Conservation (phyloP, 2,329 filamentous ascomycete species). For the Cadophora sp. region DNA sequence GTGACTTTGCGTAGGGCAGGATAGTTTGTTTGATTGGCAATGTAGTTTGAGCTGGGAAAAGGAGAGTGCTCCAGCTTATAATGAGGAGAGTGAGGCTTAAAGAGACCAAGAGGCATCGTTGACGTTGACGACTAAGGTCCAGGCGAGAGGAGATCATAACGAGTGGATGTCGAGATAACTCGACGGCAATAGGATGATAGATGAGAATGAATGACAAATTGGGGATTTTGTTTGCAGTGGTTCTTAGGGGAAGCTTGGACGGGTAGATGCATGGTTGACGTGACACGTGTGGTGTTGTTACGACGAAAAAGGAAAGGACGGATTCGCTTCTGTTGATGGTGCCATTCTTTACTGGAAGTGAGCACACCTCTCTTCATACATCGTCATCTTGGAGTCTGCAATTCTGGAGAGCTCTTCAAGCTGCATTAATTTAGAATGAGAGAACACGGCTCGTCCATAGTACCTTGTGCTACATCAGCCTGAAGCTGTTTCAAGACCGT, state of each 20-base stretch:
- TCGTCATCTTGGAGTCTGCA: neutral
- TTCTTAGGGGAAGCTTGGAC: neutral
- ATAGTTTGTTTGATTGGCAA: neutral
- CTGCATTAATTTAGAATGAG: neutral
- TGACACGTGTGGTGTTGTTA: constrained; percentile 11
- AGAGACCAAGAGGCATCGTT: neutral
- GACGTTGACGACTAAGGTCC: neutral
- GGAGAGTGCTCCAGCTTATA: neutral
- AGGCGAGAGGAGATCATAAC: constrained; percentile 11
- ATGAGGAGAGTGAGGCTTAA: constrained; percentile 3
- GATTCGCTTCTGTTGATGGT: neutral
- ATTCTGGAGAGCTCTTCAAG: neutral
- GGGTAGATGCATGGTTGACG: neutral
- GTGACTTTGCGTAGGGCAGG: neutral
- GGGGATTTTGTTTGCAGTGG: too few species aligned
- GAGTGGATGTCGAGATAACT: constrained; percentile 13
- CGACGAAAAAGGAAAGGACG: constrained; percentile 6
- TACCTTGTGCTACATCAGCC: constrained; percentile 10
- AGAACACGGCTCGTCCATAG: neutral
- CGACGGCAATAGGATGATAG: neutral
- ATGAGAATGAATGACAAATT: neutral
- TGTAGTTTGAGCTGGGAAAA: constrained; percentile 3
- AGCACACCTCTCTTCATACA: neutral
- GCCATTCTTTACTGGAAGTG: constrained; percentile 1
- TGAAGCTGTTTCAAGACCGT: constrained; percentile 20